Evolutionary conservation across 2,329 filamentous ascomycete species (phyloP), one percentile per base, ranked within the genome.

Genomic region (Talaromyces albobiverticillius): DNA sequence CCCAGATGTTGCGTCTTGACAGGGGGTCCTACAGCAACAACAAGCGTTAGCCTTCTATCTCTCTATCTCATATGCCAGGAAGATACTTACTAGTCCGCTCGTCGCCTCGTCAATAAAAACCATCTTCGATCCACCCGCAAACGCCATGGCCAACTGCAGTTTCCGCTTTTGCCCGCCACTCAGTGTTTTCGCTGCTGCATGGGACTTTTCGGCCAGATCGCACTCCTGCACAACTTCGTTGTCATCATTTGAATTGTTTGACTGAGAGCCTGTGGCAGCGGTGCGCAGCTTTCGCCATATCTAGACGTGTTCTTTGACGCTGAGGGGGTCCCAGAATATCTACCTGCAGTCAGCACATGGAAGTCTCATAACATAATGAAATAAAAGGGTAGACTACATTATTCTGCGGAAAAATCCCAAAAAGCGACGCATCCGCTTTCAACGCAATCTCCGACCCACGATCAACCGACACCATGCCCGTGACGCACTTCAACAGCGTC

Each of bases 131-230:
- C 90, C 91, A 57, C 93, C 92, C 3, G 90, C 95, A 62, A 96
- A 85, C 90, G 96, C 96, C 84, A 96, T 93, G 4, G 90, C 91
- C 2, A 96, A 79, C 69, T 96, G 92, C 8, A 96, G 79, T 69
- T 96, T 96, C 50, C 92, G 80, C 74, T 95, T 96, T 70, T 96
- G 92, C 0, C 92, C 92, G 8, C 92, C 92, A 2, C 90, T 95
- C 0, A 96, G 77, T 0, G 90, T 95, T 65, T 84, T 86, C 0
- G 90, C 83, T 57, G 80, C 77, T 0, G 91, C 87, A 32, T 83
- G 82, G 38, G 84, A 75, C 72, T 96, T 96, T 50, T 83, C 79
- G 20, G 80, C 81, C 2, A 96, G 79, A 67, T 95, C 93, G 59
- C 94, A 85, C 1, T 84, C 79, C 5, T 73, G 72, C 49, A 94